Evolutionary conservation across 495 filamentous ascomycete genomes (phyloP).

Genomic region (Aspergillus homomorphus): DNA sequence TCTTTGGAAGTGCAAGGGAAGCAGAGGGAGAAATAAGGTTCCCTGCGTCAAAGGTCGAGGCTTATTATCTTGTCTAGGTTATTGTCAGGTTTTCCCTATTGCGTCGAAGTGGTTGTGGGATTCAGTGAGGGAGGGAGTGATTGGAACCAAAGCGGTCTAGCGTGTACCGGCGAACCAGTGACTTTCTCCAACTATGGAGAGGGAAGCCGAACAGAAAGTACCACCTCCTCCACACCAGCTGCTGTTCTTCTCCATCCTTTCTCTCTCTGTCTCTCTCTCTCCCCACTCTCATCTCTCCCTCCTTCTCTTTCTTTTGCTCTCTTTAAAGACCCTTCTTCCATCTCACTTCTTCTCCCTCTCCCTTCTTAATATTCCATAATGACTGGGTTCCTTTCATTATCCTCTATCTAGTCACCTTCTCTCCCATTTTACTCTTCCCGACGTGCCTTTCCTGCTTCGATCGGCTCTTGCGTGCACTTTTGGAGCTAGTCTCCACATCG

Average conservation of each 20-base stretch:
- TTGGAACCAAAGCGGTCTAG: not conserved
- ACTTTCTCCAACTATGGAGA: not conserved
- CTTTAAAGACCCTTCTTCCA: no score
- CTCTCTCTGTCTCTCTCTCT: not conserved
- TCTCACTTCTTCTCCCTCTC: no score
- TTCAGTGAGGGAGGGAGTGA: not conserved
- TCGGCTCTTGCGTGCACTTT: not conserved
- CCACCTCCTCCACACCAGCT: not conserved
- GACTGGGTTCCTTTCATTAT: no score
- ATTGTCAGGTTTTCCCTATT: not conserved
- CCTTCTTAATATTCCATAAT: no score
- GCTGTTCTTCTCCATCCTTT: not conserved
- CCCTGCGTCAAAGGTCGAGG: not conserved
- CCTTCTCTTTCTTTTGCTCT: no score
- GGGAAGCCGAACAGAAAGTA: not conserved
- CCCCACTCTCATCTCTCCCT: not conserved
- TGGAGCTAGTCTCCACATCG: not conserved
- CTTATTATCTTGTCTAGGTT: not conserved
- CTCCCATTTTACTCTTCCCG: not conserved
- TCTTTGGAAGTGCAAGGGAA: no score
- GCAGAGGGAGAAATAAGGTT: not conserved
- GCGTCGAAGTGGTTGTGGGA: no score
- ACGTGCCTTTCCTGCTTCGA: not conserved
- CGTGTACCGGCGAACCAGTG: not conserved
- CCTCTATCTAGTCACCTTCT: not conserved